Percentiles rank a stretch among this genome's conserved stretches.
Evolutionary conservation across 2,329 filamentous ascomycete species (phyloP).

Genomic region (Aspergillus novofumigatus): DNA sequence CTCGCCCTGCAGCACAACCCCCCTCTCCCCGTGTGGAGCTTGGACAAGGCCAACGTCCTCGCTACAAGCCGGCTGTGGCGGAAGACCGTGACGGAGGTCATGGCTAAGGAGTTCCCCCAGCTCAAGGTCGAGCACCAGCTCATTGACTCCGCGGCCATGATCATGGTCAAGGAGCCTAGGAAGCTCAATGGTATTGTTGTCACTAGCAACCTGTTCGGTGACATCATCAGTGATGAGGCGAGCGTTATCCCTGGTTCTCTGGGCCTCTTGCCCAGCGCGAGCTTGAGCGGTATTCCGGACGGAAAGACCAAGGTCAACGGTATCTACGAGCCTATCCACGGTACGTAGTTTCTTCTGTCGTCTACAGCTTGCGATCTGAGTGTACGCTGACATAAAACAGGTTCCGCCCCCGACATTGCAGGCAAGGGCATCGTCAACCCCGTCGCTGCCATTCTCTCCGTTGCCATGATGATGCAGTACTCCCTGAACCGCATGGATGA

Average conservation of each 20-base stretch:
- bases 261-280: conserved; percentile 82
- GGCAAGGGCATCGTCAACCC: conserved; percentile 91
- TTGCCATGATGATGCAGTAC: conserved; percentile 95
- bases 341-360: conserved; percentile 44
- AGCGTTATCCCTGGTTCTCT: conserved; percentile 90
- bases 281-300: conserved; percentile 79
- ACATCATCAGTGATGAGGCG: conserved; percentile 94
- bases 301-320: conserved; percentile 81
- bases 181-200: conserved; percentile 86
- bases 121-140: conserved; percentile 81
- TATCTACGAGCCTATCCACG: conserved; percentile 97
- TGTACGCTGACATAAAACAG: conserved; percentile 36
- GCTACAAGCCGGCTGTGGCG: conserved; percentile 88
- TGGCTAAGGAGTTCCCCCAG: conserved; percentile 84
- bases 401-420: conserved; percentile 88
- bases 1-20: conserved; percentile 74
- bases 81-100: conserved; percentile 77
- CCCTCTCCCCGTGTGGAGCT: conserved; percentile 72
- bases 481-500: conserved; percentile 76
- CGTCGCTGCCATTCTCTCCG: conserved; percentile 82
- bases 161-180: conserved; percentile 91
- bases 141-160: conserved; percentile 95
- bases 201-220: conserved; percentile 90
- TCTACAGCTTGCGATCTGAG: background rate
- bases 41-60: conserved; percentile 96